Evolutionary conservation across 2,329 filamentous ascomycete species (phyloP).

Genomic region (Epichloe typhina): DNA sequence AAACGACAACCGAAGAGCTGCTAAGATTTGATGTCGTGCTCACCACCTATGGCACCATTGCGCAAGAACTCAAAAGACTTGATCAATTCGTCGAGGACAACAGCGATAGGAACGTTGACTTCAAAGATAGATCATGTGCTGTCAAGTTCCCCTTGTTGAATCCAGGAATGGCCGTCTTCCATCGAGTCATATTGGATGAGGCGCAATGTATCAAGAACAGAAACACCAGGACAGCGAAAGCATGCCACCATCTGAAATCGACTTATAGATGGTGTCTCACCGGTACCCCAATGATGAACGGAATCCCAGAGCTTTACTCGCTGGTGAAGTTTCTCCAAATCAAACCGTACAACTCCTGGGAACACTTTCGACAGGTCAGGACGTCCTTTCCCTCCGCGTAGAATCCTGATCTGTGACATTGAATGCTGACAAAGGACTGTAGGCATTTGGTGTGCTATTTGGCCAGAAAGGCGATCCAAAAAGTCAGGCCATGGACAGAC

Average conservation of each 20-base stretch:
- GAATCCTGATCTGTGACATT: neutral
- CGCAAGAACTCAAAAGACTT: slow-evolving; percentile 47
- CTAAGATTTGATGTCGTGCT: slow-evolving; percentile 63
- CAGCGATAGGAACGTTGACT: slow-evolving; percentile 24
- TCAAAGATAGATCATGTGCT: slow-evolving; percentile 22
- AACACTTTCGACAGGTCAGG: slow-evolving; percentile 45
- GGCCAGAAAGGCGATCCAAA: slow-evolving; percentile 33
- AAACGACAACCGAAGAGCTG: slow-evolving; percentile 46
- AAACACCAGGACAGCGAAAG: slow-evolving; percentile 56
- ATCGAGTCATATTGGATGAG: slow-evolving; percentile 74
- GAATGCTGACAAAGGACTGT: slow-evolving; percentile 5
- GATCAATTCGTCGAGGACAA: slow-evolving; percentile 38
- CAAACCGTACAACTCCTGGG: slow-evolving; percentile 55
- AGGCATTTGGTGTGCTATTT: slow-evolving; percentile 30
- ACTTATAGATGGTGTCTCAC: slow-evolving; percentile 69
- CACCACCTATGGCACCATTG: slow-evolving; percentile 74
- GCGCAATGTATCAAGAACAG: slow-evolving; percentile 75
- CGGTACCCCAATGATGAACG: slow-evolving; percentile 84
- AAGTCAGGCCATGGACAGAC: slow-evolving; percentile 51
- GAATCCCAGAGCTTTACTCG: slow-evolving; percentile 62
- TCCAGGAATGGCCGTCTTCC: slow-evolving; percentile 48
- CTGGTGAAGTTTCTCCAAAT: slow-evolving; percentile 67
- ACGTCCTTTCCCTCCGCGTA: too few species aligned
- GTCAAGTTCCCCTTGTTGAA: slow-evolving; percentile 46
- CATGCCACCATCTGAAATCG: slow-evolving; percentile 52